Percentiles rank a stretch among this genome's conserved stretches.
Conservation (phyloP, 306 rosid genomes). For the Prunus persica region DNA sequence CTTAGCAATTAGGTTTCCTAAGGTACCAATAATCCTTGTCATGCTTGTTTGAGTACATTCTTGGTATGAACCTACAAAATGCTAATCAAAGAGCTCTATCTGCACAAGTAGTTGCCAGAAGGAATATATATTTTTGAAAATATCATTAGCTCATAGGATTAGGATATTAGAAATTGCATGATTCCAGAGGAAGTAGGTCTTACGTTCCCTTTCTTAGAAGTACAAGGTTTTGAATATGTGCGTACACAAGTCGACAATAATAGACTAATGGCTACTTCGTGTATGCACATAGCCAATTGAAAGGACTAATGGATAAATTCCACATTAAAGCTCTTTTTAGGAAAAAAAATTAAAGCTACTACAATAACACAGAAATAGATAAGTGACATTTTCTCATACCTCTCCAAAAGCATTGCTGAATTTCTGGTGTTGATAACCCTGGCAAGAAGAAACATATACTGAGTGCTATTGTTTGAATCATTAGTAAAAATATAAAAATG, state of each 20-base stretch:
- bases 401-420: constrained; percentile 92
- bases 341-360: not conserved
- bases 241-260: not conserved
- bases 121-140: not conserved
- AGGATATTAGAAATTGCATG: not conserved
- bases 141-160: not conserved
- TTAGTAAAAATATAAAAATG: not conserved
- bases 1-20: not conserved
- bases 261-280: not conserved
- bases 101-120: not conserved
- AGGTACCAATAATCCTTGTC: not conserved
- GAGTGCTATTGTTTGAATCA: constrained; percentile 12
- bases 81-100: not conserved
- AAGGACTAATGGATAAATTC: not conserved
- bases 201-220: not conserved
- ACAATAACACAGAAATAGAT: not conserved
- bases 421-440: constrained; percentile 80
- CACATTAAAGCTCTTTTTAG: too few species aligned
- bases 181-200: constrained; percentile 1
- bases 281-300: not conserved
- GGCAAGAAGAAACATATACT: constrained; percentile 30
- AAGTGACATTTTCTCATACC: constrained; percentile 44
- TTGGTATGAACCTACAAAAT: not conserved
- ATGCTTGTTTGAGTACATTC: not conserved
- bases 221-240: not conserved